These are phyloP conservation scores for Lasiodiplodia sp. DNA, from an alignment of 2,329 filamentous ascomycete species.

Conservation along the genomic window DNA sequence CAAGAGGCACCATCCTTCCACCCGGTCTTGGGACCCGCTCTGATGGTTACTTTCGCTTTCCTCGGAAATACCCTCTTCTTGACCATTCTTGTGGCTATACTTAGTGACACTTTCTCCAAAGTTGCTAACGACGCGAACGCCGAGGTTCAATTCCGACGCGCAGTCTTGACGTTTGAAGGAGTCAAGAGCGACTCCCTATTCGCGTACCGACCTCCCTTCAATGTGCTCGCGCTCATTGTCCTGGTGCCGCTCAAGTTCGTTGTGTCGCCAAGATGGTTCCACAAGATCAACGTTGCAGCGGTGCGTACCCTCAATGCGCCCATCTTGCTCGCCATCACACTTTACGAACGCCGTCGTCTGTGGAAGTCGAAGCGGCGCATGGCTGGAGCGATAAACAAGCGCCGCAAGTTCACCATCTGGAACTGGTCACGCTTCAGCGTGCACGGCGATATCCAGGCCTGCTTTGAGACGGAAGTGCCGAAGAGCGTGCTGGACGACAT, in stretches of 20 bases:
- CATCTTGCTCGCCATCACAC: slow-evolving; percentile 72
- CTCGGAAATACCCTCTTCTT: slow-evolving; percentile 86
- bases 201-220: slow-evolving; percentile 83
- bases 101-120: slow-evolving; percentile 82
- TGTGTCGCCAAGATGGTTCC: slow-evolving; percentile 84
- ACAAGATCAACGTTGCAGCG: slow-evolving; percentile 83
- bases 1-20: slow-evolving; percentile 73
- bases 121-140: slow-evolving; percentile 78
- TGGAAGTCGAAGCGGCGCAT: slow-evolving; percentile 61
- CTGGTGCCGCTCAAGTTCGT: slow-evolving; percentile 79
- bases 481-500: slow-evolving; percentile 58
- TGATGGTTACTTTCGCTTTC: slow-evolving; percentile 87
- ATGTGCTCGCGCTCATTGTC: slow-evolving; percentile 76
- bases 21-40: slow-evolving; percentile 75
- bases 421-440: slow-evolving; percentile 72
- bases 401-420: slow-evolving; percentile 63
- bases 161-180: slow-evolving; percentile 83
- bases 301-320: slow-evolving; percentile 79
- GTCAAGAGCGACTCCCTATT: slow-evolving; percentile 87
- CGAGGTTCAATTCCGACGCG: slow-evolving; percentile 83
- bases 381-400: slow-evolving; percentile 44
- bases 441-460: slow-evolving; percentile 74
- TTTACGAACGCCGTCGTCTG: slow-evolving; percentile 73
- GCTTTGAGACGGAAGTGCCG: slow-evolving; percentile 75
- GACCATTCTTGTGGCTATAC: slow-evolving; percentile 87